Evolutionary conservation across 2,329 filamentous ascomycete species (phyloP).

Genomic region (Alternaria sp.): DNA sequence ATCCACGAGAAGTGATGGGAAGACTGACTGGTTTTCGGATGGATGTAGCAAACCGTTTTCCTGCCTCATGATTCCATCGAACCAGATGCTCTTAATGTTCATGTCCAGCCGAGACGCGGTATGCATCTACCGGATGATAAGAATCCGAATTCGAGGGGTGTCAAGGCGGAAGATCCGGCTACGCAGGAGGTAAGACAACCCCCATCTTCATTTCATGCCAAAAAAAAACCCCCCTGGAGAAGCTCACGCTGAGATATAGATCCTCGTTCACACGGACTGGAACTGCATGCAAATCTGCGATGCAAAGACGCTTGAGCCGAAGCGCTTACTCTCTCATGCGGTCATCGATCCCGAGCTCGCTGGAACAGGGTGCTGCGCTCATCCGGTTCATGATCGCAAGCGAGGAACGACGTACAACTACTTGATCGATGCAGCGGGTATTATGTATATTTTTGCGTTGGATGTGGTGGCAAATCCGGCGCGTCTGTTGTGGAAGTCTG

Average conservation of each 20-base stretch:
- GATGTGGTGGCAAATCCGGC: not conserved
- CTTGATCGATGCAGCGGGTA: not conserved
- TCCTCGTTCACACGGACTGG: not conserved
- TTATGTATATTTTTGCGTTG: not conserved
- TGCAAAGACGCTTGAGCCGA: not conserved
- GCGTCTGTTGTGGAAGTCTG: not conserved
- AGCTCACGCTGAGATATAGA: not conserved
- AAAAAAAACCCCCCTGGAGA: not conserved
- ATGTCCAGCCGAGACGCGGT: not conserved
- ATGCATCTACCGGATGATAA: constrained; percentile 1
- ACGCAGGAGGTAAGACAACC: not conserved
- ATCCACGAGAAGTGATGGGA: not conserved
- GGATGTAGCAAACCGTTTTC: not conserved
- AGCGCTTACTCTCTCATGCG: not conserved
- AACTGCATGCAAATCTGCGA: not conserved
- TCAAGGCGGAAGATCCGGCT: not conserved
- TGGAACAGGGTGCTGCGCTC: not conserved
- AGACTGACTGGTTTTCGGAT: not conserved
- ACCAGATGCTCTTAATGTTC: not conserved
- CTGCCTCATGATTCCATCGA: not conserved
- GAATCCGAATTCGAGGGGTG: not conserved
- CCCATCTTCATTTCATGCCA: not conserved
- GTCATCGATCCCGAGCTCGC: not conserved
- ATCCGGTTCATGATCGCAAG: not conserved
- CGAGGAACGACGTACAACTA: not conserved